Conservation (phyloP, 2,329 filamentous ascomycete species). For the Colletotrichum sojae region DNA sequence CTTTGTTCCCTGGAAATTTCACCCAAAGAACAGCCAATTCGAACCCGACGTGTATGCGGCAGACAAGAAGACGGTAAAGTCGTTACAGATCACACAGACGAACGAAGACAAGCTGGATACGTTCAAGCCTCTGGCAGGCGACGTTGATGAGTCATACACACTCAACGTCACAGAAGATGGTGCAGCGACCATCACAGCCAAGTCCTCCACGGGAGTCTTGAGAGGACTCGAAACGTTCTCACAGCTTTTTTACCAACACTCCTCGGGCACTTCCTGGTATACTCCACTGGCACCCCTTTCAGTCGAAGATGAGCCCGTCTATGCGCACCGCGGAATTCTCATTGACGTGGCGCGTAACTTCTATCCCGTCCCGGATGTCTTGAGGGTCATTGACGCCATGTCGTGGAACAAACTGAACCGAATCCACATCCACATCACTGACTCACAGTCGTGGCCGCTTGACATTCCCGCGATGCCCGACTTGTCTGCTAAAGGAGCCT, state of each 20-base stretch:
- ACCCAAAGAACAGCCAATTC: constrained; percentile 73
- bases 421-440: constrained; percentile 85
- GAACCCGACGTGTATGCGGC: constrained; percentile 68
- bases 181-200: constrained; percentile 73
- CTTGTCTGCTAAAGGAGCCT: constrained; percentile 81
- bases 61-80: constrained; percentile 65
- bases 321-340: constrained; percentile 83
- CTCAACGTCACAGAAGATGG: constrained; percentile 73
- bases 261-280: constrained; percentile 72
- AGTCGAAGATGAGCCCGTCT: constrained; percentile 82
- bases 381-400: constrained; percentile 81
- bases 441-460: constrained; percentile 88
- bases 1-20: constrained; percentile 85
- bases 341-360: constrained; percentile 83
- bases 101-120: constrained; percentile 66
- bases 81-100: constrained; percentile 75
- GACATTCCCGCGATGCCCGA: constrained; percentile 83
- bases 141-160: constrained; percentile 83
- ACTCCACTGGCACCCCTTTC: constrained; percentile 78
- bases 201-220: constrained; percentile 77
- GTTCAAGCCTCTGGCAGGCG: constrained; percentile 72
- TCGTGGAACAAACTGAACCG: constrained; percentile 88
- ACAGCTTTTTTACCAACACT: constrained; percentile 85
- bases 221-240: constrained; percentile 82
- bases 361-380: constrained; percentile 77